phyloP scores from a whole-genome alignment of 345 rosid genomes.

The Clausena lansium region DNA sequence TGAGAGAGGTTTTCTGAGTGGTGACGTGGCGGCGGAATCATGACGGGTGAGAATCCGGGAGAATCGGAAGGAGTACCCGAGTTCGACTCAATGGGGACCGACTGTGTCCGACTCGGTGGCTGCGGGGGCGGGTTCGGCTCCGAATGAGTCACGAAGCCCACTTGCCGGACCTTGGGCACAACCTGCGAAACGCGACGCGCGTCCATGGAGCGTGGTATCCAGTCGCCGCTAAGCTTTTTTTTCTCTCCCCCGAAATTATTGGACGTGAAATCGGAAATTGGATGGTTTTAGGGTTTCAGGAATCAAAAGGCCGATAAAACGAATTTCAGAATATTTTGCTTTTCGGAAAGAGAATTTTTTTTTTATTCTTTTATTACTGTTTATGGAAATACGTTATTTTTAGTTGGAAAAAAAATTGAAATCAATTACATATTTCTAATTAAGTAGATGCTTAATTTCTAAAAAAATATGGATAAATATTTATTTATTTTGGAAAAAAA shows the following conservation, averaged over 20 bases:
- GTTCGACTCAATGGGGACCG: conserved; percentile 41
- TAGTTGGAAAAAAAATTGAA: no score
- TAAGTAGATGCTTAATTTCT: no score
- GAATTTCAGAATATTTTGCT: not conserved
- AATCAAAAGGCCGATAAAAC: not conserved
- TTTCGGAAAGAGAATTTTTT: no score
- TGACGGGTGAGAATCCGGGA: conserved; percentile 58
- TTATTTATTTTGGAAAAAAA: no score
- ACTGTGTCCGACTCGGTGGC: conserved; percentile 35
- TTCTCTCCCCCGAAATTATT: no score
- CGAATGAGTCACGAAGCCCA: conserved; percentile 57
- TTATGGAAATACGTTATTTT: not conserved
- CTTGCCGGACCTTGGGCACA: conserved; percentile 73
- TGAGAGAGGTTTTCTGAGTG: conserved; percentile 50
- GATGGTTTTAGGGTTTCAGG: not conserved
- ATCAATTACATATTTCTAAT: no score
- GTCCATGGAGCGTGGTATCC: conserved; percentile 38
- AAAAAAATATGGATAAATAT: not conserved
- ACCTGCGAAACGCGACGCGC: conserved; percentile 40
- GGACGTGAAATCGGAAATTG: not conserved
- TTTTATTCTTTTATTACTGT: not conserved
- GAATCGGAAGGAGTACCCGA: conserved; percentile 52
- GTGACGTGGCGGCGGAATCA: conserved; percentile 78
- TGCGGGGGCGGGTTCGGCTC: conserved; percentile 39
- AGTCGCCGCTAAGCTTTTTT: not conserved